A percentile compares a stretch with the other conserved stretches of the same genome.
These are phyloP conservation scores for Trichoderma guizhouense DNA, from an alignment of 2,329 filamentous ascomycete species.

Conservation along the genomic window DNA sequence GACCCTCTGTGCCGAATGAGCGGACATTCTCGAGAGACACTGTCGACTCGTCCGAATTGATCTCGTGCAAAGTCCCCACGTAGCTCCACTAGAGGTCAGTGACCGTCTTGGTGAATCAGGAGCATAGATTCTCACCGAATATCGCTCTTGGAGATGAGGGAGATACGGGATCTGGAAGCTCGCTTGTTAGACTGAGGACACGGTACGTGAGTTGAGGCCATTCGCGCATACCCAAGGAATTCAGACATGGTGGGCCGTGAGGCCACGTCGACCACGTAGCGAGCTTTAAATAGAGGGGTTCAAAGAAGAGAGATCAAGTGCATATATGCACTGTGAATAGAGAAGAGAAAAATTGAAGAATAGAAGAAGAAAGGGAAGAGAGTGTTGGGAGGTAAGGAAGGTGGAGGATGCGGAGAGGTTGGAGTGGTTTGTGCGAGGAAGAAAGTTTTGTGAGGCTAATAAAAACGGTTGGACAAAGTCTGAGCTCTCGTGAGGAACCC, in stretches of 20 bases:
- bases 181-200: background rate
- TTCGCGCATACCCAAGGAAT: constrained; percentile 53
- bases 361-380: constrained; percentile 21
- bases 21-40: constrained; percentile 96
- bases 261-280: constrained; percentile 43
- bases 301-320: constrained; percentile 10
- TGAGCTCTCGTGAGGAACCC: constrained; percentile 23
- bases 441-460: constrained; percentile 36
- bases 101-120: constrained; percentile 18
- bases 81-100: constrained; percentile 61
- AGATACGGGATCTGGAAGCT: constrained; percentile 75
- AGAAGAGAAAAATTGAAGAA: constrained; percentile 3
- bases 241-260: constrained; percentile 50
- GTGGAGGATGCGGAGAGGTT: constrained; percentile 21
- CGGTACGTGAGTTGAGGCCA: constrained; percentile 23
- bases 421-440: constrained; percentile 23
- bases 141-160: constrained; percentile 94
- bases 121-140: constrained; percentile 67
- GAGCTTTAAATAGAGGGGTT: constrained; percentile 25
- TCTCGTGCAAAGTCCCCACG: constrained; percentile 92
- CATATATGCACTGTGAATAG: constrained; percentile 21
- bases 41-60: constrained; percentile 95
- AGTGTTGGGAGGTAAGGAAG: constrained; percentile 21
- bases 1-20: constrained; percentile 91
- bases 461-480: constrained; percentile 26